phyloP scores from a whole-genome alignment of 2,329 filamentous ascomycete genomes.

The Xylariaceae sp. region DNA sequence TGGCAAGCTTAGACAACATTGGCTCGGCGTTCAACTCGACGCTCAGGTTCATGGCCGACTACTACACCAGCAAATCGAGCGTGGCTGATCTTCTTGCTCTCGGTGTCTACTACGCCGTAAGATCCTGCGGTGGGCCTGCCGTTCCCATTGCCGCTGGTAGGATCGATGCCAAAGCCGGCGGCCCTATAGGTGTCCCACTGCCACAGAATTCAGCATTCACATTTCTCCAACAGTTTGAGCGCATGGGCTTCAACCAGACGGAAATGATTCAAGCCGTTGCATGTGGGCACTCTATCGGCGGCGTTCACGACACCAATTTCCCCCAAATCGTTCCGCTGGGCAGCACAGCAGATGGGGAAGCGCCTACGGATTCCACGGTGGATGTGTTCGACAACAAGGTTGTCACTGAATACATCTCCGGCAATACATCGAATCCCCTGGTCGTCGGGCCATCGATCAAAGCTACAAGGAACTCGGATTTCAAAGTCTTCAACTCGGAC shows the following conservation, averaged over 20 bases:
- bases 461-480: constrained; percentile 47
- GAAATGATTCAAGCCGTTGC: constrained; percentile 58
- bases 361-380: constrained; percentile 42
- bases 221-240: constrained; percentile 50
- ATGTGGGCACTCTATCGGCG: constrained; percentile 57
- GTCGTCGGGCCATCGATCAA: constrained; percentile 45
- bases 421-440: constrained; percentile 49
- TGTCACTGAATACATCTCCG: constrained; percentile 51
- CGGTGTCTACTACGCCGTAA: constrained; percentile 52
- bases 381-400: constrained; percentile 51
- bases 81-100: constrained; percentile 54
- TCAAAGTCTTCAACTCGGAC: constrained; percentile 51
- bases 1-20: constrained; percentile 49
- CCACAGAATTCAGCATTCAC: constrained; percentile 49
- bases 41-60: constrained; percentile 49
- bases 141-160: constrained; percentile 50
- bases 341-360: constrained; percentile 39
- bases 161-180: constrained; percentile 46
- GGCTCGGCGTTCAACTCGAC: constrained; percentile 51
- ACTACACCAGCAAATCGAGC: constrained; percentile 45
- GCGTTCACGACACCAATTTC: constrained; percentile 51
- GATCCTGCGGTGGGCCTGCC: constrained; percentile 52
- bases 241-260: constrained; percentile 50
- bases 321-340: constrained; percentile 46
- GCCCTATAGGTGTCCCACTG: constrained; percentile 48